Conservation (phyloP, 371 early-diverging fungal species). For the Mucor plumbeus region DNA sequence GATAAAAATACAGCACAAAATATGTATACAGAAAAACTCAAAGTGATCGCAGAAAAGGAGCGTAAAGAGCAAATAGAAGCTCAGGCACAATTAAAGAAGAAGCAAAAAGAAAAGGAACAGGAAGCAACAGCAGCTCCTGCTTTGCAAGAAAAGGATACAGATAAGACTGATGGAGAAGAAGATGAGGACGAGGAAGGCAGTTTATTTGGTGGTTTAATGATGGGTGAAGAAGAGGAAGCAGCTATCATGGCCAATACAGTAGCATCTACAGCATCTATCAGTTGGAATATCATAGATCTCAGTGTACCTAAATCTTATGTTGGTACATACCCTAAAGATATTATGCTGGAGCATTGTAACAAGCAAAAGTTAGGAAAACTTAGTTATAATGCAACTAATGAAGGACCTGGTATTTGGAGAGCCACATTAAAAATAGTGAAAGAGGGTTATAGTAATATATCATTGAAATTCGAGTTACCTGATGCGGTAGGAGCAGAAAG, state of each 20-base stretch:
- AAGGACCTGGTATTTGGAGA: slow-evolving; percentile 31
- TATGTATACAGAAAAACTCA: slow-evolving; percentile 30
- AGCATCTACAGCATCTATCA: background rate
- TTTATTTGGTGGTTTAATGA: slow-evolving; percentile 30
- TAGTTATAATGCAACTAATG: slow-evolving; percentile 12
- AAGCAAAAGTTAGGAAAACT: slow-evolving; percentile 25
- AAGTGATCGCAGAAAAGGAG: slow-evolving; percentile 37
- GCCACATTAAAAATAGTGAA: slow-evolving; percentile 25
- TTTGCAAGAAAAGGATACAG: slow-evolving; percentile 14
- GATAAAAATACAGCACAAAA: slow-evolving; percentile 47
- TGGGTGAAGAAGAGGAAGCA: slow-evolving; percentile 21
- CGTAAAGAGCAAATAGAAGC: slow-evolving; percentile 13
- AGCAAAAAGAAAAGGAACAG: slow-evolving; percentile 34
- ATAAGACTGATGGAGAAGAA: slow-evolving; percentile 32
- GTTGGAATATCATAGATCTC: slow-evolving; percentile 28
- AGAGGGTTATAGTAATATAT: background rate
- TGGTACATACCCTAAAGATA: slow-evolving; percentile 53
- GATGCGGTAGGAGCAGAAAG: slow-evolving; percentile 9
- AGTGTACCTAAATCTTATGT: slow-evolving; percentile 46
- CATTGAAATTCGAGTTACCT: slow-evolving; percentile 24
- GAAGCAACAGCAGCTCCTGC: background rate
- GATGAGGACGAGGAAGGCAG: slow-evolving; percentile 28
- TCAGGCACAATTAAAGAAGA: slow-evolving; percentile 22
- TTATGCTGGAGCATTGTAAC: slow-evolving; percentile 38
- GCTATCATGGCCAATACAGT: slow-evolving; percentile 1